phyloP scores from a whole-genome alignment of 2,329 filamentous ascomycete species.

The Alternaria infectoria region DNA sequence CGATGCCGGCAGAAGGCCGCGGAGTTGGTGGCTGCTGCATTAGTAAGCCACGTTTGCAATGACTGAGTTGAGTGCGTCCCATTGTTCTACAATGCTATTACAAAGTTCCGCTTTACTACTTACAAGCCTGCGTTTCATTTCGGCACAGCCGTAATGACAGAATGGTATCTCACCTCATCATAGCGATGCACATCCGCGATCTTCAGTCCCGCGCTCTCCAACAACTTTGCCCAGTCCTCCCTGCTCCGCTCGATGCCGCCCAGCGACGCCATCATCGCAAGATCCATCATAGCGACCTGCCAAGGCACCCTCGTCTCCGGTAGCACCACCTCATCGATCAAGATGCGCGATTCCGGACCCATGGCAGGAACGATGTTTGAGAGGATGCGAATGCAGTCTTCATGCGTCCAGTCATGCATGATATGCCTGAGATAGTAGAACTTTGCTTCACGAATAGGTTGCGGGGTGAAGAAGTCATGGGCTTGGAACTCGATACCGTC shows the following conservation, averaged over 20 bases:
- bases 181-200: constrained; percentile 33
- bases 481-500: constrained; percentile 36
- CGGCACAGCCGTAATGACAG: constrained; percentile 27
- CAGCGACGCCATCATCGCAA: constrained; percentile 33
- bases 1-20: background rate
- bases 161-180: constrained; percentile 30
- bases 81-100: background rate
- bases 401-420: constrained; percentile 44
- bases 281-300: constrained; percentile 37
- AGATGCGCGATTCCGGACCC: constrained; percentile 33
- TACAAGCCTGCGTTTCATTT: background rate
- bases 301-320: constrained; percentile 38
- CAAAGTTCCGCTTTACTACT: background rate
- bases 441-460: constrained; percentile 37
- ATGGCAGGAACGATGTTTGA: constrained; percentile 32
- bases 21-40: background rate
- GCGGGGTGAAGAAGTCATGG: constrained; percentile 43
- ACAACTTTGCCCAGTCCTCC: constrained; percentile 27
- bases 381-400: constrained; percentile 36
- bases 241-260: constrained; percentile 35
- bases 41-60: background rate
- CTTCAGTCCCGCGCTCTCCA: constrained; percentile 30
- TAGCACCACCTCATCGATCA: constrained; percentile 43
- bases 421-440: constrained; percentile 44
- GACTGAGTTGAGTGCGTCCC: background rate